Conservation (phyloP, 495 filamentous ascomycete genomes). For the Evernia prunastri region DNA sequence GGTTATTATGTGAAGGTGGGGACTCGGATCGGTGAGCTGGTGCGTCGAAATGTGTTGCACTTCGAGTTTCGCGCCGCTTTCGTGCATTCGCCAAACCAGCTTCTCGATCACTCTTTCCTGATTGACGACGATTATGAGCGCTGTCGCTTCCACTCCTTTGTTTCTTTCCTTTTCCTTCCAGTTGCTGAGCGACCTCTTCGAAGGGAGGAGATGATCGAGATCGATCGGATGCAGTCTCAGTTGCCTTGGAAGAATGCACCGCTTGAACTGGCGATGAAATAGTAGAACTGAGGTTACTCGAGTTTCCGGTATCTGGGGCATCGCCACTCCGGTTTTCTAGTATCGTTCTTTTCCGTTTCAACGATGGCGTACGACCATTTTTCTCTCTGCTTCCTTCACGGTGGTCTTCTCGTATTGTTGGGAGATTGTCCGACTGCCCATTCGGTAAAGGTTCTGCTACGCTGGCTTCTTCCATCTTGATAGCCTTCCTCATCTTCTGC, state of each 20-base stretch:
- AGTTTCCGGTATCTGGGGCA: conserved; percentile 15
- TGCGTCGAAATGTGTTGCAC: conserved; percentile 33
- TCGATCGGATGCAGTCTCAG: conserved; percentile 33
- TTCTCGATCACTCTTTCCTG: conserved; percentile 24
- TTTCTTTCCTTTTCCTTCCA: conserved; percentile 19
- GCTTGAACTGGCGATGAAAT: conserved; percentile 23
- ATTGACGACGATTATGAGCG: conserved; percentile 14
- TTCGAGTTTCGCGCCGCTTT: conserved; percentile 28
- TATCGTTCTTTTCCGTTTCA: conserved; percentile 26
- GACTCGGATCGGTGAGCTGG: conserved; percentile 57
- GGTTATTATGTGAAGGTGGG: conserved; percentile 50
- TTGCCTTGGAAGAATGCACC: conserved; percentile 33
- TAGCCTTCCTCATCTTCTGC: conserved; percentile 59
- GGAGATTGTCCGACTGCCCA: conserved; percentile 30
- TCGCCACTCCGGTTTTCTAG: conserved; percentile 13
- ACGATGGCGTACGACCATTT: conserved; percentile 12
- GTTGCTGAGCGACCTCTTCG: conserved; percentile 20
- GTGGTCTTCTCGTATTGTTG: conserved; percentile 25
- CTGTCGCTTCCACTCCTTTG: conserved; percentile 20
- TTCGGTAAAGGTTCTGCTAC: conserved; percentile 22
- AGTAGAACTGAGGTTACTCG: conserved; percentile 28
- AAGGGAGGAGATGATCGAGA: conserved; percentile 29
- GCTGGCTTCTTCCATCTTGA: conserved; percentile 63
- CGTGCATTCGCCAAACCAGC: conserved; percentile 18
- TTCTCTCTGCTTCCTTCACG: conserved; percentile 15